These are phyloP conservation scores for Ochromonas danica DNA, from an alignment of 108 stramenopile species.

Conservation along the genomic window DNA sequence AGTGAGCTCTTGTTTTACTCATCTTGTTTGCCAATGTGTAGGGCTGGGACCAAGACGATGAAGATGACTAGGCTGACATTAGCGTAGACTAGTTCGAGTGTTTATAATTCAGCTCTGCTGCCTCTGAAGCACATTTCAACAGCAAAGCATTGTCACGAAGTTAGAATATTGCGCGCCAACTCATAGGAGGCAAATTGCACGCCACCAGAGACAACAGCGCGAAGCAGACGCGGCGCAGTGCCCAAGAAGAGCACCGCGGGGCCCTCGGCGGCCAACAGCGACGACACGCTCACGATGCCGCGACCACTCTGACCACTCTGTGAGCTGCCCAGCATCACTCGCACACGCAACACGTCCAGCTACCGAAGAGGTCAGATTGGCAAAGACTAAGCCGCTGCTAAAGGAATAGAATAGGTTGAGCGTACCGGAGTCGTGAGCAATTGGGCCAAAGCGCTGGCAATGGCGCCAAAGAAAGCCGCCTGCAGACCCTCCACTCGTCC, in stretches of 20 bases:
- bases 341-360: constrained; percentile 48
- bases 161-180: constrained; percentile 5
- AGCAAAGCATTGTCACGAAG: no score
- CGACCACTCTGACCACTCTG: background rate
- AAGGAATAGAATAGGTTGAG: no score
- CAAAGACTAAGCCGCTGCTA: no score
- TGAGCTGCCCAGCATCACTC: constrained; percentile 32
- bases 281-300: constrained; percentile 20
- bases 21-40: no score
- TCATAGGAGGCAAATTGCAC: constrained; percentile 55
- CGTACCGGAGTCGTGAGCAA: constrained; percentile 44
- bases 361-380: no score
- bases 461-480: constrained; percentile 44
- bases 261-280: constrained; percentile 39
- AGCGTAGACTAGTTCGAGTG: no score
- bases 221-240: constrained; percentile 39
- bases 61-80: no score
- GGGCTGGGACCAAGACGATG: no score
- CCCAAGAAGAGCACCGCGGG: constrained; percentile 43
- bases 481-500: background rate
- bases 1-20: no score
- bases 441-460: constrained; percentile 41
- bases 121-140: no score
- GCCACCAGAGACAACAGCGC: constrained; percentile 48
- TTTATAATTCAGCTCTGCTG: no score